Base-by-base conservation (phyloP, 345 rosid genomes). In the Euphorbia tirucalli region DNA sequence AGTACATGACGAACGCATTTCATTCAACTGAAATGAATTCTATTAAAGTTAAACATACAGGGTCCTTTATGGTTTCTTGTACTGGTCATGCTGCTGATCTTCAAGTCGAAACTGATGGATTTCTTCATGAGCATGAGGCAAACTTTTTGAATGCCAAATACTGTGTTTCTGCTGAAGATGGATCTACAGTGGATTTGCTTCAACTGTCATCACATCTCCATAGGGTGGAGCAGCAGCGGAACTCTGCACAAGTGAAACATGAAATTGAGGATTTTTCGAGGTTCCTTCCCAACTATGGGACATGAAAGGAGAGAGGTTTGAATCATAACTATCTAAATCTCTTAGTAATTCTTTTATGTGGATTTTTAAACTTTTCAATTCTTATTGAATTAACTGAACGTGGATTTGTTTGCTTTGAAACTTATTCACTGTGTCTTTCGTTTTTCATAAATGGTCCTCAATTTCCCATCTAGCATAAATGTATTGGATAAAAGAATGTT, bases 141-240 rank as follows among this genome's bases (percentile, higher is more conserved):
- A 74, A 61, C 39, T 44, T 77, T 60, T 66, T 65, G 30, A 78
- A 75, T 69, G 39, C 68, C 24, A 86, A 77, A 69, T 76, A 75
- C 24, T 52, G 24, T n/a, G 41, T 16, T 37, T 74, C 84, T 58
- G 75, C 76, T 54, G 79, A 78, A 66, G 68, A 74, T 57, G 82
- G 67, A 41, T 61, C 75, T 54, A 84, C 87, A 0, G 80, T 86
- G 37, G 75, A 84, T 73, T 84, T 84, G 80, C 85, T 86, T 73
- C 85, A 86, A 61, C 70, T 86, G 16, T 86, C 90, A 46, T 82
- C 90, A 2, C 82, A 82, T 76, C 86, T 86, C 32, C 83, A 82
- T 64, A 80, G 83, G 37, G 86, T 86, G 73, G 86, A 86, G 68
- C 86, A 71, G 25, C 86, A 84, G 66, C 81, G 86, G 75, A 78